A percentile compares a stretch with the other conserved stretches of the same genome.
Evolutionary conservation across 257 asterid species (phyloP).

Genomic region (Coffea eugenioides): DNA sequence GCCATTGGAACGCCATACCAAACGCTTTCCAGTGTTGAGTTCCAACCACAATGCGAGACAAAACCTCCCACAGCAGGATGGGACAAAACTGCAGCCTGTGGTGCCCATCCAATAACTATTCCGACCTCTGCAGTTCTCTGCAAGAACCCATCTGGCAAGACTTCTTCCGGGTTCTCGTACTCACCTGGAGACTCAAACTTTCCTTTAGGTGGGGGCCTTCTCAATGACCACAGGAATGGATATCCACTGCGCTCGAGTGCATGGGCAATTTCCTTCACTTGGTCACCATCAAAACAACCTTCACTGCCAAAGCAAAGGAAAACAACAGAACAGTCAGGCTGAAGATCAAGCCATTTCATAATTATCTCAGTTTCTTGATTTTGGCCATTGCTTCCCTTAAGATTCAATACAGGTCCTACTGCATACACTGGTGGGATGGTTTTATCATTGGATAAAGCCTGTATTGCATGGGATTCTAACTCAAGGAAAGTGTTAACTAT

Average conservation of each 20-base stretch:
- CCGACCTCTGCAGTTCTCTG: conserved; percentile 26
- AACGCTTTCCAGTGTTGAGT: no score
- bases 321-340: conserved; percentile 8
- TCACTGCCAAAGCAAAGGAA: conserved; percentile 27
- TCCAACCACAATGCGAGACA: no score
- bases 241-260: not conserved
- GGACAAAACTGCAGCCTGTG: no score
- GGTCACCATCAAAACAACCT: no score
- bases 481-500: no score
- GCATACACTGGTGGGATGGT: conserved; percentile 36
- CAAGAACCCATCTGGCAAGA: conserved; percentile 37
- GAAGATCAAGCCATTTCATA: conserved; percentile 34
- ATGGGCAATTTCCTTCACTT: not conserved
- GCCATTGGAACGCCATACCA: not conserved
- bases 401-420: conserved; percentile 31
- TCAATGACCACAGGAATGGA: not conserved
- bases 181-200: not conserved
- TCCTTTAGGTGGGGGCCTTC: not conserved
- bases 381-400: not conserved
- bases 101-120: not conserved
- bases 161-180: conserved; percentile 19
- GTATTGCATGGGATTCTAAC: conserved; percentile 8
- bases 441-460: conserved; percentile 17
- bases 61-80: no score
- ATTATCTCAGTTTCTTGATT: conserved; percentile 6